Evolutionary conservation across 1,139 yeast species (phyloP), one percentile per base, ranked within the genome.

Genomic region (Meyerozyma elateridarum): DNA sequence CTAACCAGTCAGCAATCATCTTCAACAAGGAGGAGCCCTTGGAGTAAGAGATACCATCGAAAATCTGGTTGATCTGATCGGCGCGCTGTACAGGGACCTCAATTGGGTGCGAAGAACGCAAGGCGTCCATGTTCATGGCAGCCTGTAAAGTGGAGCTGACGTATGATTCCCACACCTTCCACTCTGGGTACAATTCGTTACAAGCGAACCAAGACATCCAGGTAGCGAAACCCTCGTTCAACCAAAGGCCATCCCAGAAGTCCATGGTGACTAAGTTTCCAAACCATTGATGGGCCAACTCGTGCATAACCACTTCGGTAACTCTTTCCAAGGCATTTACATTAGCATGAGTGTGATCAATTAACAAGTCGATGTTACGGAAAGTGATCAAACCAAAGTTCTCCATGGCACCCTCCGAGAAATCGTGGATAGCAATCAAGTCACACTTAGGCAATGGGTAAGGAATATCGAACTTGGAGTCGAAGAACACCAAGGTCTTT

Each of bases 241-340:
- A 72, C 94, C 95, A 85, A 42, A 85, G 72, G 39, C 85, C 94
- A 56, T 85, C 93, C 95, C 95, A 85, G 87, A 91, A 85, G 48
- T 84, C 85, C 95, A 85, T 85, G 40, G 95, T 85, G 38, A 85
- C 95, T 49, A 85, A 66, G 59, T 85, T 81, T 44, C 95, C 95
- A 56, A 85, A 85, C 95, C 95, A 85, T 61, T 85, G 95, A 56
- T 85, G 95, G 16, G 95, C 95, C 52, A 85, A 70, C 61, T 85
- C 95, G 62, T 85, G 95, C 55, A 82, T 85, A 30, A 85, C 87
- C 25, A 85, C 95, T 54, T 85, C 89, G 13, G 91, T 85, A 8
- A 85, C 94, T 45, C 70, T 70, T 49, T 71, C 69, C 40, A 67
- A 59, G 33, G 70, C 67, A 31, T 59, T 48, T 15, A 56, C 52